phyloP scores from a whole-genome alignment of 768 basidiomycete genomes.

The Pleurotus pulmonarius region DNA sequence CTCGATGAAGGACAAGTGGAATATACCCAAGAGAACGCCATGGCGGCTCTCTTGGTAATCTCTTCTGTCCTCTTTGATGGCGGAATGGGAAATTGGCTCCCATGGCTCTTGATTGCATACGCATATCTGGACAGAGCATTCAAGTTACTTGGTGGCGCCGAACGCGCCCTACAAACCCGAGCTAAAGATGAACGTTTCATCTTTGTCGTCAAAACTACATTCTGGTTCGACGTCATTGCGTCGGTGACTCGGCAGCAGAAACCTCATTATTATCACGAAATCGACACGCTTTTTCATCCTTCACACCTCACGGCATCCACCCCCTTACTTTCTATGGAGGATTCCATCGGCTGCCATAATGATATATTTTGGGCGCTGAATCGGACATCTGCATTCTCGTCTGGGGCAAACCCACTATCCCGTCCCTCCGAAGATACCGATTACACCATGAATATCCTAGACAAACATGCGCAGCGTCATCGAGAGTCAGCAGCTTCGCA shows the following conservation, averaged over 20 bases:
- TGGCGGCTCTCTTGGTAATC: slow-evolving; percentile 73
- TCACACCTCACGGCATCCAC: not conserved
- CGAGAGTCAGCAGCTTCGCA: slow-evolving; percentile 9
- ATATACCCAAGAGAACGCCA: slow-evolving; percentile 56
- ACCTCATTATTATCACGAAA: slow-evolving; percentile 55
- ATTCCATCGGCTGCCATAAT: slow-evolving; percentile 85
- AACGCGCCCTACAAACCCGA: slow-evolving; percentile 7
- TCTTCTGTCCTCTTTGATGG: slow-evolving; percentile 78
- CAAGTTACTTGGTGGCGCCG: slow-evolving; percentile 31
- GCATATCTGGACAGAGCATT: slow-evolving; percentile 51
- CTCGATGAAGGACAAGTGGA: not conserved
- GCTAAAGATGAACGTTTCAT: slow-evolving; percentile 44
- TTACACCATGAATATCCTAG: not conserved
- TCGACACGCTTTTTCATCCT: slow-evolving; percentile 57
- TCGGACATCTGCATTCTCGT: not conserved
- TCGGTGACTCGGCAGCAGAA: slow-evolving; percentile 59
- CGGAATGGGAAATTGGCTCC: slow-evolving; percentile 64
- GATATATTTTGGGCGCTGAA: slow-evolving; percentile 67
- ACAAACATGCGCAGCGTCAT: not conserved
- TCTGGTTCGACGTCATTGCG: slow-evolving; percentile 87
- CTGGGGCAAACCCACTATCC: not conserved
- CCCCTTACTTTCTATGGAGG: slow-evolving; percentile 56
- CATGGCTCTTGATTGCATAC: slow-evolving; percentile 62
- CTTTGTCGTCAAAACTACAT: slow-evolving; percentile 79
- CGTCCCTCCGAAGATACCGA: not conserved